A percentile compares a stretch with the other conserved stretches of the same genome.
Evolutionary conservation across 129 eudicot species (phyloP).

Genomic region (Flaveria bidentis): DNA sequence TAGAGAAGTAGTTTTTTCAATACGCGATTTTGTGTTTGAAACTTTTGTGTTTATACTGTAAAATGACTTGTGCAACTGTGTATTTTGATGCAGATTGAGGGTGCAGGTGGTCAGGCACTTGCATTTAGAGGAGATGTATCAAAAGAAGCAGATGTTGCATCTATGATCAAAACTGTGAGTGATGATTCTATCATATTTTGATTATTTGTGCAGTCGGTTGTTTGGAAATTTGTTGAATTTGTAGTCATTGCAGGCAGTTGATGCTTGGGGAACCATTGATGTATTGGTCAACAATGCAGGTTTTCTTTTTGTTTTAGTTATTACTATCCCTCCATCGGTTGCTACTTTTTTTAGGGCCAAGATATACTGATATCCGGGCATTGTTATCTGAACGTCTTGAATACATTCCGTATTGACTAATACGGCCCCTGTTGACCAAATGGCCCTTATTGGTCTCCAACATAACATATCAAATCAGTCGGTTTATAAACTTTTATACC

Average conservation of each 20-base stretch:
- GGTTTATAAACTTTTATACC: too few species aligned
- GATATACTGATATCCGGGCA: too few species aligned
- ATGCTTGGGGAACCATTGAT: conserved; percentile 84
- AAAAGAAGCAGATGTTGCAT: conserved; percentile 60
- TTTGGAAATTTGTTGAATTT: not conserved
- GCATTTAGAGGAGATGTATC: conserved; percentile 66
- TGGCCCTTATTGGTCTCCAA: too few species aligned
- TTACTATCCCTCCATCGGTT: not conserved
- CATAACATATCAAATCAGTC: too few species aligned
- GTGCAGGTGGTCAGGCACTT: conserved; percentile 58
- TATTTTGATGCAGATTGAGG: conserved; percentile 47
- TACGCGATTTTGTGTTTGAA: too few species aligned
- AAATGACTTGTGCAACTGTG: not conserved
- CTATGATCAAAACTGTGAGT: conserved; percentile 73
- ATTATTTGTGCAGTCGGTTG: not conserved
- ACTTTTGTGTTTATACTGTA: not conserved
- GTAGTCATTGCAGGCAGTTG: conserved; percentile 56
- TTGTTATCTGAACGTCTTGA: too few species aligned
- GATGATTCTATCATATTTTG: not conserved
- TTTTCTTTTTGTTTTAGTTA: not conserved
- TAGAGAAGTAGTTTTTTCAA: too few species aligned
- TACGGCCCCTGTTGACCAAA: too few species aligned
- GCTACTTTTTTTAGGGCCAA: not conserved
- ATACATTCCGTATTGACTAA: too few species aligned
- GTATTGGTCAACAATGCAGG: conserved; percentile 74